Evolutionary conservation across 75 land plant genomes (phyloP).

Genomic region (Pseudotsuga menziesii): DNA sequence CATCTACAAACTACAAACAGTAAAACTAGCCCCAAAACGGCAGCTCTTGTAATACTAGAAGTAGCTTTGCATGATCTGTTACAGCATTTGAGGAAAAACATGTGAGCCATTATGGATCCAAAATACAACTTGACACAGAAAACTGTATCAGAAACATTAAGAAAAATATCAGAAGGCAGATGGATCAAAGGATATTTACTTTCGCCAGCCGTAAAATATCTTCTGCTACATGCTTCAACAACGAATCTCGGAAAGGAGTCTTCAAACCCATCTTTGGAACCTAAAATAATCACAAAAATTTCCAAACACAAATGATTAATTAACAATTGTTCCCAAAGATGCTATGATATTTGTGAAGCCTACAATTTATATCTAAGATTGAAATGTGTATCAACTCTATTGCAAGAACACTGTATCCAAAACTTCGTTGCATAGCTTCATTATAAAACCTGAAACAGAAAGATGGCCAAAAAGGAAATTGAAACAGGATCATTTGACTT

Average conservation of each 20-base stretch:
- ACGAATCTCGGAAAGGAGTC: conserved; percentile 90
- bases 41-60: neutral
- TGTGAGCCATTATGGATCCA: neutral
- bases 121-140: neutral
- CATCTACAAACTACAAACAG: neutral
- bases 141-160: neutral
- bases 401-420: neutral
- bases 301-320: neutral
- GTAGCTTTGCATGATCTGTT: neutral
- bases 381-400: neutral
- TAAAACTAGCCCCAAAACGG: neutral
- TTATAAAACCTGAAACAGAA: neutral
- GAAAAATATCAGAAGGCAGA: neutral
- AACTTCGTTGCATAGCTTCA: neutral
- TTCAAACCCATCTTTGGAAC: conserved; percentile 83
- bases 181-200: conserved; percentile 24
- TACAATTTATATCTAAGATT: neutral
- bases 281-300: conserved; percentile 21
- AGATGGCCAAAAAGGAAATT: neutral
- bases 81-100: neutral
- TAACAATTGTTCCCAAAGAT: neutral
- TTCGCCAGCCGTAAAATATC: conserved; percentile 76
- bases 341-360: too few species aligned
- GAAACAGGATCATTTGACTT: neutral
- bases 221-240: conserved; percentile 81